Base-by-base conservation (phyloP, 2,329 filamentous ascomycete genomes). In the Bipolaris bicolor region DNA sequence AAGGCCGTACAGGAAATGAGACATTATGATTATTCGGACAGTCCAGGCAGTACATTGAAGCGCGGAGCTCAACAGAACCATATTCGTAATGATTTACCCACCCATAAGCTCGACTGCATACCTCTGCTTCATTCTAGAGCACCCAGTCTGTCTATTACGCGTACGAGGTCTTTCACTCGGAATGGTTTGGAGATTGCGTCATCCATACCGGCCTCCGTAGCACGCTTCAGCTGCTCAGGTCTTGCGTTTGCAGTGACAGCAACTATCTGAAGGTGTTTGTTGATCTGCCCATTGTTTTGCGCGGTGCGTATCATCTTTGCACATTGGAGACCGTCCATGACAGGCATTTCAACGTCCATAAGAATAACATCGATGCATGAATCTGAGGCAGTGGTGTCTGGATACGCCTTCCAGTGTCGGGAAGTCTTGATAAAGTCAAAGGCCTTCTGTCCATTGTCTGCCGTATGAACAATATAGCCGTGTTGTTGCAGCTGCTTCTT, bases 271-370 rank as follows among this genome's bases (percentile, higher is more conserved):
- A 68, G 48, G 36, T 68, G 68, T 6, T 52, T 41, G 39, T 20
- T n/a, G 29, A 63, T 29, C 7, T 41, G 29, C 11, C 65, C 52
- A 16, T 46, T 55, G n/a, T 41, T 48, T 53, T 67, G 49, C 46
- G 60, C 57, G 11, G 53, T 57, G 16, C 63, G 63, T 43, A 71
- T 68, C 40, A 57, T 49, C 22, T 47, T 45, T 7, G 67, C 52
- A 33, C 62, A 60, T 36, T 60, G 59, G 20, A 73, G 50, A 22
- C 72, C 72, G 50, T 72, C 58, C 61, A 70, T 67, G n/a, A 71
- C 48, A 16, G 72, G 71, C 72, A 75, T 75, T 43, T 74, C 72
- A 41, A 63, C 59, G 36, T 74, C 72, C 55, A 70, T 59, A 1
- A 65, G 57, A 7, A 66, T 58, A 36, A 51, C 52, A 22, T 58